A percentile compares a stretch with the other conserved stretches of the same genome.
Evolutionary conservation across 2,329 filamentous ascomycete genomes (phyloP).

Genomic region (Xylariaceae sp.): DNA sequence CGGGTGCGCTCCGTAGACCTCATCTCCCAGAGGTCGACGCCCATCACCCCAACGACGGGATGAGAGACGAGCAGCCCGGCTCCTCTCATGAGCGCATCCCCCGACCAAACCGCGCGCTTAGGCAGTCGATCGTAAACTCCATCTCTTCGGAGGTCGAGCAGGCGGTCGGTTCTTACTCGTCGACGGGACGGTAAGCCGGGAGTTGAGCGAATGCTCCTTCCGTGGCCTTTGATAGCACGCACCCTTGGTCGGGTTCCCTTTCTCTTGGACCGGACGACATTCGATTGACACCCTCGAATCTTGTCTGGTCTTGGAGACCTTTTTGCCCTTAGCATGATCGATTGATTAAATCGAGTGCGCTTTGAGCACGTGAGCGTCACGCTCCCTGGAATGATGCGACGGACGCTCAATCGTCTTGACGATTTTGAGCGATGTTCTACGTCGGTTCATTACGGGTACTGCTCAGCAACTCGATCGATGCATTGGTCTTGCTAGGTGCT

Average conservation of each 20-base stretch:
- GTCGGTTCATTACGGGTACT: slow-evolving; percentile 3
- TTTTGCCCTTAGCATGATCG: neutral
- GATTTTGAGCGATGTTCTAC: slow-evolving; percentile 15
- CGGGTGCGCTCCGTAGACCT: neutral
- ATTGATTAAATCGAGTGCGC: slow-evolving; percentile 16
- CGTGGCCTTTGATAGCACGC: slow-evolving; percentile 19
- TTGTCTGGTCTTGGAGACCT: no score
- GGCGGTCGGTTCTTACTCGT: slow-evolving; percentile 25
- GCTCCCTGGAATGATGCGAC: slow-evolving; percentile 20
- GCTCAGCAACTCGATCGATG: slow-evolving; percentile 13
- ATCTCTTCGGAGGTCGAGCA: slow-evolving; percentile 28
- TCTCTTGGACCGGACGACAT: no score
- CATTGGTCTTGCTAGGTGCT: slow-evolving; percentile 21
- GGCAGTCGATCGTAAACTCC: slow-evolving; percentile 28
- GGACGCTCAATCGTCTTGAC: slow-evolving; percentile 17
- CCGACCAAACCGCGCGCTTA: slow-evolving; percentile 18
- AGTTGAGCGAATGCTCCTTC: slow-evolving; percentile 21
- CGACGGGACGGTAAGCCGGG: slow-evolving; percentile 16
- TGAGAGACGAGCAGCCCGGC: neutral
- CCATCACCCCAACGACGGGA: no score
- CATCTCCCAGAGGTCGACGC: neutral
- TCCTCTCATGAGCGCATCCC: neutral
- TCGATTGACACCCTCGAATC: no score
- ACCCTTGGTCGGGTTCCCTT: no score
- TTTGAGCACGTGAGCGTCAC: slow-evolving; percentile 21